Percentiles rank a stretch among this genome's conserved stretches.
Conservation (phyloP, 1,284 basidiomycete species). For the Ceratobasidium sp. region DNA sequence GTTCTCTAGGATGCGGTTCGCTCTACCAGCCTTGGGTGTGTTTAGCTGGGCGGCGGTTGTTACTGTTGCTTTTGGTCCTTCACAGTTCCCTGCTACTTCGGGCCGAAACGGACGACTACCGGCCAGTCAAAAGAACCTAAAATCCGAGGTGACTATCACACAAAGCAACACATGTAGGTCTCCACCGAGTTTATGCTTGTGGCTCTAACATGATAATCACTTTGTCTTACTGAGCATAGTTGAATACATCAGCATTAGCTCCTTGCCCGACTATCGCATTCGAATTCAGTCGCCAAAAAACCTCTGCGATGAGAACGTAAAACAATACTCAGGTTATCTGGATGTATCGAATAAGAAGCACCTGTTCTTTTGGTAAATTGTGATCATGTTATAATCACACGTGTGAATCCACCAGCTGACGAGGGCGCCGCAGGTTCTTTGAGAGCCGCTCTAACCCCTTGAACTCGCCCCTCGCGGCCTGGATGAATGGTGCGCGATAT, state of each 20-base stretch:
- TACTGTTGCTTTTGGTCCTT: too few species aligned
- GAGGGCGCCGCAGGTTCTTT: constrained; percentile 17
- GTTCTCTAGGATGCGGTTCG: too few species aligned
- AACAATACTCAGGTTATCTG: constrained; percentile 25
- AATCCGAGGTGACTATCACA: too few species aligned
- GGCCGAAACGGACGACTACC: too few species aligned
- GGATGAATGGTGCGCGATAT: constrained; percentile 24
- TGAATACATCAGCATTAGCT: constrained; percentile 18
- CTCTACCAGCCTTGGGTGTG: too few species aligned
- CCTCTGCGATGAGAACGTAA: constrained; percentile 17
- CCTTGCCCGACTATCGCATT: constrained; percentile 16
- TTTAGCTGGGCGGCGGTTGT: too few species aligned
- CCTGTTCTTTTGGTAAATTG: constrained; percentile 24
- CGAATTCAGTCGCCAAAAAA: background rate
- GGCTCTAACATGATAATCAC: too few species aligned
- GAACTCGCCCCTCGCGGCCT: constrained; percentile 35
- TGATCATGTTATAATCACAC: background rate
- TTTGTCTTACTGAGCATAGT: background rate
- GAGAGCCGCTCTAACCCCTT: constrained; percentile 33
- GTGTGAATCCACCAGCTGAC: too few species aligned
- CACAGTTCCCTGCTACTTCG: too few species aligned
- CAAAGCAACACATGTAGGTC: too few species aligned
- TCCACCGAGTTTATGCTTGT: too few species aligned
- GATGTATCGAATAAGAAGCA: constrained; percentile 28
- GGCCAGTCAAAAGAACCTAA: too few species aligned